phyloP scores from a whole-genome alignment of 2,329 filamentous ascomycete genomes.

The Volutella citrinella region DNA sequence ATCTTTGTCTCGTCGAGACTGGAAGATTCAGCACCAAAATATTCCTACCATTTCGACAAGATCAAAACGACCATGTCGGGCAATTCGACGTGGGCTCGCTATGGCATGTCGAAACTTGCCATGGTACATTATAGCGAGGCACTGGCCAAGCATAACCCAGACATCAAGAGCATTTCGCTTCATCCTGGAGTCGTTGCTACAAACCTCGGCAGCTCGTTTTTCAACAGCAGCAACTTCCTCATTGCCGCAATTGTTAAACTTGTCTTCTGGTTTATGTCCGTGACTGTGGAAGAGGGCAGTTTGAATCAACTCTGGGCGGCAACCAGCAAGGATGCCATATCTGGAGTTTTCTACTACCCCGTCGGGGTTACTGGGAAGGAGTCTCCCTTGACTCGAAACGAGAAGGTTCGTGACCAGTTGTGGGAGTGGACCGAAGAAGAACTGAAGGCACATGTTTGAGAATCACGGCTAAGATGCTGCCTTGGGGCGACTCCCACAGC shows the following conservation, averaged over 20 bases:
- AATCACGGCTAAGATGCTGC: too few species aligned
- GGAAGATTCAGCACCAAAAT: slow-evolving; percentile 15
- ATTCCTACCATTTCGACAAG: slow-evolving; percentile 26
- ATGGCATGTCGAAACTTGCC: slow-evolving; percentile 3
- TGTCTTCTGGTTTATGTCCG: too few species aligned
- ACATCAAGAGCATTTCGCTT: not conserved
- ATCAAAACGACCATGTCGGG: slow-evolving; percentile 17
- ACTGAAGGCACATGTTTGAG: slow-evolving; percentile 12
- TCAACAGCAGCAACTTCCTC: not conserved
- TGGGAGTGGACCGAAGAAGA: slow-evolving; percentile 36
- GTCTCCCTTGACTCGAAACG: too few species aligned
- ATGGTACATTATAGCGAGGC: slow-evolving; percentile 1
- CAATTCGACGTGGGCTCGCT: not conserved
- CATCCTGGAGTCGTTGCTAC: slow-evolving; percentile 6
- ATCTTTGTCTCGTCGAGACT: slow-evolving; percentile 24
- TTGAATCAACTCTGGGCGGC: slow-evolving; percentile 42
- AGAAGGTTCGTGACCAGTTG: slow-evolving; percentile 18
- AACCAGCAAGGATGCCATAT: slow-evolving; percentile 26
- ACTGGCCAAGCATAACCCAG: not conserved
- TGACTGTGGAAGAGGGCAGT: slow-evolving; percentile 28
- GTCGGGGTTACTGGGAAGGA: slow-evolving; percentile 21
- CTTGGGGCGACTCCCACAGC: too few species aligned
- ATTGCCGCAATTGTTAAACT: slow-evolving; percentile 1
- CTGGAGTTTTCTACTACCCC: slow-evolving; percentile 30
- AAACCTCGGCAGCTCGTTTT: not conserved